phyloP scores from a whole-genome alignment of 768 basidiomycete genomes.

The Lactifluus subvellereus region DNA sequence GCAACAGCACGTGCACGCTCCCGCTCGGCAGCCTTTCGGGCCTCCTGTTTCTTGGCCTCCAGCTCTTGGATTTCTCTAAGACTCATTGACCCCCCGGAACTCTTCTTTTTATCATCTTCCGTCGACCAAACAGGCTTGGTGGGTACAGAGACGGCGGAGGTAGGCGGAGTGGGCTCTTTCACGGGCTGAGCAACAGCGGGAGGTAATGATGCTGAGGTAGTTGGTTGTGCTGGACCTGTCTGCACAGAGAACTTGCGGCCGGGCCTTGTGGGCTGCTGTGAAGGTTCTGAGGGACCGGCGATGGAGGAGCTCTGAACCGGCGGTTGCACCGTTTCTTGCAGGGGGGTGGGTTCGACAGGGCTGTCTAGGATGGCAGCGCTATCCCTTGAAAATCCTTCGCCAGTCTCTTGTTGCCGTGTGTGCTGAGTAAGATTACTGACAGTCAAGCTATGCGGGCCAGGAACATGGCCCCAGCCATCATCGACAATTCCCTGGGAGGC shows the following conservation, averaged over 20 bases:
- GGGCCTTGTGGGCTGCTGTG: constrained; percentile 24
- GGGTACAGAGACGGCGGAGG: constrained; percentile 27
- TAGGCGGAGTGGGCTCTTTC: constrained; percentile 24
- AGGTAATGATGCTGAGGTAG: constrained; percentile 13
- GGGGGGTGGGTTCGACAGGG: constrained; percentile 22
- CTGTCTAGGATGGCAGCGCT: constrained; percentile 22
- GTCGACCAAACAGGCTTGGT: constrained; percentile 59
- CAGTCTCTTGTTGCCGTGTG: constrained; percentile 45
- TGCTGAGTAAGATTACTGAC: constrained; percentile 55
- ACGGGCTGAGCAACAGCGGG: constrained; percentile 21
- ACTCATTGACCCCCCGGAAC: constrained; percentile 48
- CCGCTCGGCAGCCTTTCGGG: constrained; percentile 66
- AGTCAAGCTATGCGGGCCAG: constrained; percentile 47
- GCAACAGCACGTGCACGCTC: constrained; percentile 61
- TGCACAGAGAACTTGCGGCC: constrained; percentile 15
- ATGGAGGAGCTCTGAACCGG: not conserved
- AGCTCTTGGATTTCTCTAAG: constrained; percentile 94
- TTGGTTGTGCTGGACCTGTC: constrained; percentile 22
- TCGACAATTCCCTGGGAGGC: constrained; percentile 43
- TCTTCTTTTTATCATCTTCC: constrained; percentile 62
- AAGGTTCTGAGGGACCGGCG: constrained; percentile 28
- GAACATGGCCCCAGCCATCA: constrained; percentile 40
- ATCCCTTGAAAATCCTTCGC: constrained; percentile 24
- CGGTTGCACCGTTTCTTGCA: constrained; percentile 20
- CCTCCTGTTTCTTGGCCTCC: constrained; percentile 76